Base-by-base conservation (phyloP, 805 yeast genomes). In the Myxozyma nipponensis region DNA sequence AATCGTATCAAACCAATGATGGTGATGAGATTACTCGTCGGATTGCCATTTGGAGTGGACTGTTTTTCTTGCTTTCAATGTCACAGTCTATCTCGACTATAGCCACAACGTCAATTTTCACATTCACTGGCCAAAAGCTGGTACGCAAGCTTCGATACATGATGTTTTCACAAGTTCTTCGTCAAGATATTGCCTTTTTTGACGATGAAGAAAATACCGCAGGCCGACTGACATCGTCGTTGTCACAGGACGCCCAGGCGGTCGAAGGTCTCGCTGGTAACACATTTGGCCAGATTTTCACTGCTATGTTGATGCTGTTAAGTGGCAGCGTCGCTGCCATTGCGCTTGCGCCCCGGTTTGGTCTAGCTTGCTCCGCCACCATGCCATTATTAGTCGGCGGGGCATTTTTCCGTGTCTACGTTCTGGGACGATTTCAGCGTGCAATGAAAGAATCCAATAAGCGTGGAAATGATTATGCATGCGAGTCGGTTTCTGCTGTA, bases 401-500 rank as follows among this genome's bases (percentile, higher is more conserved):
- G 41, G 75, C 75, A 3, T 72, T 68, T 59, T 41, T 65, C 46
- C 65, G 74, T n/a, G 59, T 72, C 37, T 61, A 57, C 48, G 58
- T 72, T 22, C 54, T 72, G 44, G 58, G 62, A 22, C 42, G 48
- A 6, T 61, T 72, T 19, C 66, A 66, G 42, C 70, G 66, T 44
- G 62, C 69, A 17, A 67, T 69, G 4, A 66, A 68, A 43, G 57
- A 58, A 28, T 70, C 66, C 7, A 70, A 69, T 44, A 70, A 70
- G 46, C 56, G 61, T 24, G 66, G 72, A 19, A 72, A 73, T 10
- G 54, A 69, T 17, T 66, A 66, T 59, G 76, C 76, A 5, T 66
- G 74, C 39, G 73, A 71, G 49, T 67, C 65, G 40, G 66, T 71
- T 9, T 54, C 67, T 15, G 66, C 75, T 2, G 69, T 72, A n/a